Conservation (phyloP, 2,329 filamentous ascomycete species). For the Dactylonectria macrodidyma region DNA sequence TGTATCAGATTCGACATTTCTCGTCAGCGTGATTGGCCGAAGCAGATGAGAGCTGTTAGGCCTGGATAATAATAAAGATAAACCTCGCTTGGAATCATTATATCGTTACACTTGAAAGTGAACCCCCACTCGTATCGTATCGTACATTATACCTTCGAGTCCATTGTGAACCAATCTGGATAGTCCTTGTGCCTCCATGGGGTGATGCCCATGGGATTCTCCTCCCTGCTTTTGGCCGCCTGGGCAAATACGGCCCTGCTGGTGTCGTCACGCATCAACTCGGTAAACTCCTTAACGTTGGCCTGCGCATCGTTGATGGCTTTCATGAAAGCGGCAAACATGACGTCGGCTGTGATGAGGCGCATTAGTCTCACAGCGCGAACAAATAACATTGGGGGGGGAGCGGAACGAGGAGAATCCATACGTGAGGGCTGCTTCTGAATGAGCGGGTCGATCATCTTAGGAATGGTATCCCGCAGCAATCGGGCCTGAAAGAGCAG, state of each 20-base stretch:
- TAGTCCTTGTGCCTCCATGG: constrained; percentile 73
- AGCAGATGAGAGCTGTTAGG: not conserved
- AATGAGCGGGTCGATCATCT: constrained; percentile 63
- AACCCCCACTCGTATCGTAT: constrained; percentile 14
- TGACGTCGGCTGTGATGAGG: constrained; percentile 61
- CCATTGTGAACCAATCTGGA: constrained; percentile 68
- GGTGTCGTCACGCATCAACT: constrained; percentile 62
- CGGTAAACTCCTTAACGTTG: constrained; percentile 67
- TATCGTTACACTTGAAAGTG: constrained; percentile 12
- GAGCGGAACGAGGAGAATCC: constrained; percentile 44
- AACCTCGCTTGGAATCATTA: constrained; percentile 22
- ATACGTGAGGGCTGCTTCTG: constrained; percentile 67
- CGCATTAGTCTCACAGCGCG: constrained; percentile 28
- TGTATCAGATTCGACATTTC: not conserved
- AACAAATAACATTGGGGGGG: constrained; percentile 9
- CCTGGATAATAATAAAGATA: not conserved
- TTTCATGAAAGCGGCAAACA: constrained; percentile 64
- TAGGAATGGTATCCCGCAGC: constrained; percentile 56
- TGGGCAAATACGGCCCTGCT: constrained; percentile 66
- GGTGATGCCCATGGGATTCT: constrained; percentile 70
- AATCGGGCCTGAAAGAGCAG: constrained; percentile 49
- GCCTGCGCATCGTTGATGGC: constrained; percentile 62
- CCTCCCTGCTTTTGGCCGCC: constrained; percentile 66
- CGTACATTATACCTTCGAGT: constrained; percentile 41
- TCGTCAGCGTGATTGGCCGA: not conserved